A percentile compares a stretch with the other conserved stretches of the same genome.
Evolutionary conservation across 768 basidiomycete genomes (phyloP).

Genomic region (Boletus vinaceobasis): DNA sequence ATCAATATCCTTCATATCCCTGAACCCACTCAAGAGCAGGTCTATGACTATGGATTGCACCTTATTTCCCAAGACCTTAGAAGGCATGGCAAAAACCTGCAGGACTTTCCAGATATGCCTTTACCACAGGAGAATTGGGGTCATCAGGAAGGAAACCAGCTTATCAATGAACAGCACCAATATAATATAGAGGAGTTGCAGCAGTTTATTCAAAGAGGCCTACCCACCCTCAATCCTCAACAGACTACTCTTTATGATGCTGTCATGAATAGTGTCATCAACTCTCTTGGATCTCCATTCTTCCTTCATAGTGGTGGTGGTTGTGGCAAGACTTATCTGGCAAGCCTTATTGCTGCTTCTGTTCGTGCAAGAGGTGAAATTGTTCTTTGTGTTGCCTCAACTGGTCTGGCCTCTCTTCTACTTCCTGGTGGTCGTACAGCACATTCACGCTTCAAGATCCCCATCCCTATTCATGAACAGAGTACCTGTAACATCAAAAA

Average conservation of each 20-base stretch:
- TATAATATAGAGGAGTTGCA: too few relatives aligned
- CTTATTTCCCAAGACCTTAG: background rate
- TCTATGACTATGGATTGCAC: background rate
- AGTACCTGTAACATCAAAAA: background rate
- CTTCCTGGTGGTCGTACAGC: background rate
- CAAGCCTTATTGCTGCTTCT: background rate
- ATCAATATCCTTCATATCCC: background rate
- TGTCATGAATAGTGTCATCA: background rate
- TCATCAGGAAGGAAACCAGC: too few relatives aligned
- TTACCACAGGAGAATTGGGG: too few relatives aligned
- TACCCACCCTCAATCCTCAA: background rate
- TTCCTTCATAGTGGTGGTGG: background rate
- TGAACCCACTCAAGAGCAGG: background rate
- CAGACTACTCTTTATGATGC: background rate
- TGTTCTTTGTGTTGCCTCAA: background rate
- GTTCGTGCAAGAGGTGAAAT: background rate
- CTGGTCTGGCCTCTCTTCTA: background rate
- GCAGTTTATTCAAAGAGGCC: background rate
- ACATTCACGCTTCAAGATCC: background rate
- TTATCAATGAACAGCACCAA: too few relatives aligned
- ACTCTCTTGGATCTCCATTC: background rate
- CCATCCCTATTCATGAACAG: background rate
- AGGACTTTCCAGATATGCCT: too few relatives aligned
- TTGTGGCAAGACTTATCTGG: background rate
- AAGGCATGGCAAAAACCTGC: too few relatives aligned